Base-by-base conservation (phyloP, 129 eudicot species). In the Logfia minima region DNA sequence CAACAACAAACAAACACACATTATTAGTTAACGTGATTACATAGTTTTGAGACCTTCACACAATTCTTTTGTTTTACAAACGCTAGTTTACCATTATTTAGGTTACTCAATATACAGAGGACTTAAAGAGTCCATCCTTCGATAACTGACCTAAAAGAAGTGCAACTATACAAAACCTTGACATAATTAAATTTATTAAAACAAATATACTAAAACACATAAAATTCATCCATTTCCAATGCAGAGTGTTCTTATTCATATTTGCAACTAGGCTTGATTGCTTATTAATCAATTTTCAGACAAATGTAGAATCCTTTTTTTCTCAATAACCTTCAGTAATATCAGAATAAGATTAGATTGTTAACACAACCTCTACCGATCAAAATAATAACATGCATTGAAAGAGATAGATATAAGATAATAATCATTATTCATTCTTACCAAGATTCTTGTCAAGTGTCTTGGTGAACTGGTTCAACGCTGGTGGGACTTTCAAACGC, bases 401-500 rank as follows among this genome's bases (percentile, higher is more conserved):
- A 59, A 22, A 26, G 10, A 32, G 37, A 65, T 0, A 16, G 19
- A 65, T 4, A 14, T 0, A 6, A 24, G 16, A 58, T 11, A 19
- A 61, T 13, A 13, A 31, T 3, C n/a, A 60, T 17, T n/a, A 5
- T 19, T 1, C 24, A 75, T 14, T 24, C 23, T 51, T 75, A 92
- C 98, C 98, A 0, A 92, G 86, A 37, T 92, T 92, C 79, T 92
- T 92, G 82, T 92, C 98, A 0, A 92, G 92, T 7, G 96, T 90
- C 71, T 92, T 92, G 48, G 98, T 84, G 69, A 92, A 92, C 79
- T 92, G 98, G 68, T 92, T 88, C 84, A 92, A 71, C 24, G 98
- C 91, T 3, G 98, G 98, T 1, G 98, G 97, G 18, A 92, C 98
- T 90, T 92, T 92, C 93, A 92, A 86, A 9, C 98, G 82, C 85